Base-by-base conservation (phyloP, 1,284 basidiomycete species). In the Trichosporon ovoides region DNA sequence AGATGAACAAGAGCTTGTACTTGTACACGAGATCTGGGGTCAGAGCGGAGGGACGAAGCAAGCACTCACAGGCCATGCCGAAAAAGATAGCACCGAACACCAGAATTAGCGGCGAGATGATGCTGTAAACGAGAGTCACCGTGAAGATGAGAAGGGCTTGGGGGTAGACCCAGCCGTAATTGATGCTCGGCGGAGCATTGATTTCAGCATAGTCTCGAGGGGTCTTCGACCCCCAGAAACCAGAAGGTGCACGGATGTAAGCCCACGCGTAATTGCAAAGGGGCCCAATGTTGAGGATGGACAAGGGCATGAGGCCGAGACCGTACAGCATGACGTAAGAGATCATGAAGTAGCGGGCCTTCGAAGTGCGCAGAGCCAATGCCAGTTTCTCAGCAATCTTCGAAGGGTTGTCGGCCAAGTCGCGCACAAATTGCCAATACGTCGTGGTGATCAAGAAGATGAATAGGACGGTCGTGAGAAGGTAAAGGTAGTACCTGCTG, bases 181-280 rank as follows among this genome's bases (percentile, higher is more conserved):
- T 93, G 75, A 98, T 88, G 85, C 91, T 90, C 0, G 95, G 93
- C 12, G 95, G 94, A 0, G 92, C 91, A 70, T 98, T 96, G n/a
- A 96, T 82, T 75, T 96, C 93, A 10, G 94, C 94, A 67, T 87
- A 94, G 69, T 98, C 94, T 88, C 65, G 34, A 18, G 20, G 46
- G 24, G 55, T 50, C 31, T 52, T 58, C 14, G 24, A 56, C 63
- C 82, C 85, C 62, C 92, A 80, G 58, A 94, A 82, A n/a, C 43
- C 43, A n/a, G 43, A 48, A 7, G 43, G 43, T 11, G 43, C 28
- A 3, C 43, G 43, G 11, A 48, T 48, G 43, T 48, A 48, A n/a
- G 22, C 43, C 43, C 43, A 48, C 7, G 43, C 43, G 16, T 28
- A 24, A 13, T 48, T 48, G 43, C 24, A 48, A 52, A 94, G 81